Conservation (phyloP, 495 filamentous ascomycete species). For the Annulohypoxylon maeteangense region DNA sequence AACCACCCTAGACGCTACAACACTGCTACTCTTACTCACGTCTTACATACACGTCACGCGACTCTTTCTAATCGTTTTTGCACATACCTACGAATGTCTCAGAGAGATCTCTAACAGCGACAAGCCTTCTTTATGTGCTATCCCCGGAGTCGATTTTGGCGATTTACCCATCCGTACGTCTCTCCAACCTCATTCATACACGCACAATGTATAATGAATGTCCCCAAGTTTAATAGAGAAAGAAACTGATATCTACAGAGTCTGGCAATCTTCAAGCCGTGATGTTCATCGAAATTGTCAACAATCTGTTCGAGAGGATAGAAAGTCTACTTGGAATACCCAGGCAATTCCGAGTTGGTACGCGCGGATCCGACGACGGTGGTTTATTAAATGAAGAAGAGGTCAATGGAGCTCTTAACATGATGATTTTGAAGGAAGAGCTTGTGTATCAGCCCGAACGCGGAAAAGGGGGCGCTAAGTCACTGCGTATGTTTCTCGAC, state of each 20-base stretch:
- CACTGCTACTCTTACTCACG: constrained; percentile 33
- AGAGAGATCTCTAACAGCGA: constrained; percentile 26
- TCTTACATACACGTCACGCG: constrained; percentile 38
- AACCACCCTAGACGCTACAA: constrained; percentile 20
- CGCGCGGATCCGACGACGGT: background rate
- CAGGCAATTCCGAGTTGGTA: constrained; percentile 21
- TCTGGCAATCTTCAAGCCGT: constrained; percentile 41
- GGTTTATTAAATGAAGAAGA: constrained; percentile 27
- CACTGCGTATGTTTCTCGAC: constrained; percentile 30
- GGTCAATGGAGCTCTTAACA: constrained; percentile 14
- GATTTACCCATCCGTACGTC: constrained; percentile 34
- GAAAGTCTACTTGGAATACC: constrained; percentile 40
- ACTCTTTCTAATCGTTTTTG: constrained; percentile 33
- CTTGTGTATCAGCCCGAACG: constrained; percentile 18
- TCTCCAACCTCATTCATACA: background rate
- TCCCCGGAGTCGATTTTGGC: constrained; percentile 37
- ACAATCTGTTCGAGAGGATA: constrained; percentile 37
- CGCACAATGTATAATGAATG: background rate
- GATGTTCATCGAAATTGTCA: constrained; percentile 37
- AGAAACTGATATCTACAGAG: constrained; percentile 23
- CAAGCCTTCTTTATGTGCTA: constrained; percentile 20
- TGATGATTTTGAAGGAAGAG: constrained; percentile 32
- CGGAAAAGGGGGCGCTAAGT: constrained; percentile 38
- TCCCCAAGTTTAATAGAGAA: background rate
- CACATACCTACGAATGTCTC: constrained; percentile 28